A percentile compares a stretch with the other conserved stretches of the same genome.
Conservation (phyloP, 73 alveolate species). For the Paramecium primaurelia region DNA sequence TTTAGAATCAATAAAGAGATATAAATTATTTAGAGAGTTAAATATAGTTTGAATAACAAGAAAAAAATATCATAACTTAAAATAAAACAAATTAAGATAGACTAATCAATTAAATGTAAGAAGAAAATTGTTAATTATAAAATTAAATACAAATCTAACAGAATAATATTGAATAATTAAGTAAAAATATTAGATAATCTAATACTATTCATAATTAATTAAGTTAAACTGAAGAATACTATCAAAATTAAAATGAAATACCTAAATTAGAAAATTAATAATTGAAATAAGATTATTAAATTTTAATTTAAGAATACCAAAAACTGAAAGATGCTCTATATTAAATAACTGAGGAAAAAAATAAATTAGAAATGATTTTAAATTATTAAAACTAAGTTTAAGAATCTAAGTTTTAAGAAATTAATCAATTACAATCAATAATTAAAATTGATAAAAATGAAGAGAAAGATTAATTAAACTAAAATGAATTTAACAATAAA, state of each 20-base stretch:
- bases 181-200: background rate
- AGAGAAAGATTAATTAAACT: background rate
- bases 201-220: too few species aligned
- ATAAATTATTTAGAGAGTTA: background rate
- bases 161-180: background rate
- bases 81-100: background rate
- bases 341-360: background rate
- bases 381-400: background rate
- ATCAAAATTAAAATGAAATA: background rate
- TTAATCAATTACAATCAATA: background rate
- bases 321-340: background rate
- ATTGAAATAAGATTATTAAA: background rate
- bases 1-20: background rate
- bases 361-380: background rate
- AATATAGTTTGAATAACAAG: background rate
- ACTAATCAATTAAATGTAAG: background rate
- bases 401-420: background rate
- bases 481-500: background rate
- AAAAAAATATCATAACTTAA: background rate
- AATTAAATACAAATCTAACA: background rate
- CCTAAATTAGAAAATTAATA: background rate
- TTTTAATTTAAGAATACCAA: background rate
- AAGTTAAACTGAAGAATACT: too few species aligned
- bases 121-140: background rate
- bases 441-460: background rate